These are phyloP conservation scores for Papilionanthe hybrid DNA, from an alignment of 116 monocot genomes.

Conservation along the genomic window DNA sequence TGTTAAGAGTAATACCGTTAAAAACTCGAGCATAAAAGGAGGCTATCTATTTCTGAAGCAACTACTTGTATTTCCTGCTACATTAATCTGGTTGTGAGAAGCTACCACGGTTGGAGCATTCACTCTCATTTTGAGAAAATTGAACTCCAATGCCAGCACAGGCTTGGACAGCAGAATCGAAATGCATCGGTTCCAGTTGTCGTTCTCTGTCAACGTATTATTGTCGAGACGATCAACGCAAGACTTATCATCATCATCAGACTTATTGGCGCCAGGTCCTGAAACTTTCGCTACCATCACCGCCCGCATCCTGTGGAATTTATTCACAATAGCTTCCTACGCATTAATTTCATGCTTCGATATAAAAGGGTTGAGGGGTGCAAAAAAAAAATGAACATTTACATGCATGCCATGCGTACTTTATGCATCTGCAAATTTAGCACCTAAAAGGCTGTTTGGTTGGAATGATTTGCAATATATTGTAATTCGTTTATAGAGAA, in stretches of 20 bases:
- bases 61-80: neutral
- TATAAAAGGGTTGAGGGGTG: neutral
- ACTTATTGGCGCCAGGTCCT: conserved; percentile 2
- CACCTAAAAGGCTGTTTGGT: no score
- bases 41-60: neutral
- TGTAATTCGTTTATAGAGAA: no score
- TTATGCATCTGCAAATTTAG: no score
- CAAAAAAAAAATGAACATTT: neutral
- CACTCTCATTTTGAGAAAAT: conserved; percentile 50
- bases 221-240: neutral
- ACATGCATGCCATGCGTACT: no score
- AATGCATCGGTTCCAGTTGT: conserved; percentile 32
- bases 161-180: conserved; percentile 67
- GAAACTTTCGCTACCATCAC: conserved; percentile 56
- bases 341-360: neutral
- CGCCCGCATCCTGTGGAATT: conserved; percentile 40
- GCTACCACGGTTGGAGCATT: conserved; percentile 31
- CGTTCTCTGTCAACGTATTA: conserved; percentile 15
- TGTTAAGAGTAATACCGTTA: neutral
- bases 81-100: neutral
- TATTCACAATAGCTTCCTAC: neutral
- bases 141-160: conserved; percentile 53
- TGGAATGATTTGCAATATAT: no score
- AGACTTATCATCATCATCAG: conserved; percentile 7
- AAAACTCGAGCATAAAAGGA: neutral